Conservation (phyloP, 495 filamentous ascomycete genomes). For the Trichoderma erinaceum region DNA sequence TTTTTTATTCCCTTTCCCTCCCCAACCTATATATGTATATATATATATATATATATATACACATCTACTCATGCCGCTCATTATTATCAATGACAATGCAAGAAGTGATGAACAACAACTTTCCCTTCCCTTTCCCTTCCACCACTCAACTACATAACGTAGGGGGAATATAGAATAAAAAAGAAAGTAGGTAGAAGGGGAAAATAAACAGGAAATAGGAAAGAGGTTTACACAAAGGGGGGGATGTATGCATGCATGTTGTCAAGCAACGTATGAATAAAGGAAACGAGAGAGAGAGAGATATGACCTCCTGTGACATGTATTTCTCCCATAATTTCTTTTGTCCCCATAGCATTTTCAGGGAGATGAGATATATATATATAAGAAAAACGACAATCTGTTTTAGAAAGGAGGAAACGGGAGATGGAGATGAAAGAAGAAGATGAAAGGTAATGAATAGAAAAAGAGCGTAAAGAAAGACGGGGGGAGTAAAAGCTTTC, state of each 20-base stretch:
- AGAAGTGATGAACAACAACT: no score
- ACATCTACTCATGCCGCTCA: neutral
- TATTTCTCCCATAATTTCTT: neutral
- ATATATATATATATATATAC: no score
- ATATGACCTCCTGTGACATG: neutral
- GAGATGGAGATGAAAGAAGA: neutral
- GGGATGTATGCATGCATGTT: no score
- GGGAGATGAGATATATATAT: no score
- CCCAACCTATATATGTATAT: neutral
- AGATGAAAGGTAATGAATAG: neutral
- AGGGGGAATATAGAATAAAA: neutral
- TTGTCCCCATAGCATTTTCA: no score
- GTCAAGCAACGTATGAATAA: neutral
- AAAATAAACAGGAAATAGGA: neutral
- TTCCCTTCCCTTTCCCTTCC: no score
- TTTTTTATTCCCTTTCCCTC: neutral
- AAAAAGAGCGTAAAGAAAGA: conserved; percentile 9
- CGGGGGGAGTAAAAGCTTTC: neutral
- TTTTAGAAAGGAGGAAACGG: neutral
- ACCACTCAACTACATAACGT: no score
- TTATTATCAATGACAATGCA: no score
- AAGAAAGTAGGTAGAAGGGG: neutral
- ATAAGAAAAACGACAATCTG: neutral
- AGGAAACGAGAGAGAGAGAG: neutral
- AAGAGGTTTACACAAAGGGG: no score